Evolutionary conservation across 2,329 filamentous ascomycete genomes (phyloP).

Genomic region (Cercospora brassicicola): DNA sequence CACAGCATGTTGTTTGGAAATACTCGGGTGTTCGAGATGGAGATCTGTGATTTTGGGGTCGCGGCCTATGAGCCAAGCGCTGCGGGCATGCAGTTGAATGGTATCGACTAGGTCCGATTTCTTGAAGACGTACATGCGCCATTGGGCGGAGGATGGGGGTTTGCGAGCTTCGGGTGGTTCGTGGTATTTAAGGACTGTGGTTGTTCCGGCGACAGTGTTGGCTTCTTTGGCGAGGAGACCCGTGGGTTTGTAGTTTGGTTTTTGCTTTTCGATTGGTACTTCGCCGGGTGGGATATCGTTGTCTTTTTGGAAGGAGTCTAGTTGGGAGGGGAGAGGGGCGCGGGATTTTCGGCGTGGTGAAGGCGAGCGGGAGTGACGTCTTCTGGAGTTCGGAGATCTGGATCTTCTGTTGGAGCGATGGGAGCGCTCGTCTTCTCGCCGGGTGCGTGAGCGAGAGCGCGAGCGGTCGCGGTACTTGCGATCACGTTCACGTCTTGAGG

Average conservation of each 20-base stretch:
- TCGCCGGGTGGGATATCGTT: constrained; percentile 32
- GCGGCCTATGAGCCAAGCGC: constrained; percentile 87
- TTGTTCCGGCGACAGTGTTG: constrained; percentile 75
- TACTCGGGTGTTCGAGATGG: constrained; percentile 81
- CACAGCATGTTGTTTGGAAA: constrained; percentile 93
- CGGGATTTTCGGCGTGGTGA: constrained; percentile 46
- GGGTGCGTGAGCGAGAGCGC: constrained; percentile 24
- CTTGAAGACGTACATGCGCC: constrained; percentile 94
- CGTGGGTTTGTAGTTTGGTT: constrained; percentile 79
- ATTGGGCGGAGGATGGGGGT: constrained; percentile 72
- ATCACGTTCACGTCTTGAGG: constrained; percentile 22
- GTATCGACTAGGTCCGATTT: constrained; percentile 74
- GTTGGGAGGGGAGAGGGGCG: constrained; percentile 50
- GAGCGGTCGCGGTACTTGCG: constrained; percentile 30
- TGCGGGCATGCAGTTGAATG: constrained; percentile 70
- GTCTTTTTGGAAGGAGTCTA: constrained; percentile 44
- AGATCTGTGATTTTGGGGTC: constrained; percentile 80
- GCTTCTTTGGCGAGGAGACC: constrained; percentile 84
- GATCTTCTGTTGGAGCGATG: constrained; percentile 30
- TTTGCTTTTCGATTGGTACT: constrained; percentile 65
- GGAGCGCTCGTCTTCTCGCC: constrained; percentile 22
- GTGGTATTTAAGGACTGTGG: constrained; percentile 88
- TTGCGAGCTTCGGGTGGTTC: constrained; percentile 92
- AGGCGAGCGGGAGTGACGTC: constrained; percentile 39
- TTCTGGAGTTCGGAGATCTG: constrained; percentile 37